Percentiles rank a stretch among this genome's conserved stretches.
Evolutionary conservation across 1,139 yeast genomes (phyloP).

Genomic region (Suhomyces anneliseae): DNA sequence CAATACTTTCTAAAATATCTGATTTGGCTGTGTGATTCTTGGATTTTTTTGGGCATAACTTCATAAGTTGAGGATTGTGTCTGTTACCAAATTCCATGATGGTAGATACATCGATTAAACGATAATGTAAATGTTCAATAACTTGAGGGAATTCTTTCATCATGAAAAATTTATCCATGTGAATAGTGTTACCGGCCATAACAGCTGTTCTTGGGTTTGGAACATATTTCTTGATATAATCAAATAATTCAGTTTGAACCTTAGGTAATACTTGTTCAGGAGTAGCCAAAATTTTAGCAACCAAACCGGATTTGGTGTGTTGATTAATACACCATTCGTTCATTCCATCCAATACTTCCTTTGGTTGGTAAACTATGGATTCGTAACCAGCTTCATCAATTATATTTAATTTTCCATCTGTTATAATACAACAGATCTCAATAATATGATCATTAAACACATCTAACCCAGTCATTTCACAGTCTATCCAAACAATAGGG

Average conservation of each 20-base stretch:
- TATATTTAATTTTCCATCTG: slow-evolving; percentile 74
- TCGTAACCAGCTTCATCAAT: slow-evolving; percentile 75
- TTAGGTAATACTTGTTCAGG: slow-evolving; percentile 50
- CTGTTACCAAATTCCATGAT: slow-evolving; percentile 77
- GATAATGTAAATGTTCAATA: slow-evolving; percentile 70
- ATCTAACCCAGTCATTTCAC: slow-evolving; percentile 89
- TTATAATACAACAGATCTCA: slow-evolving; percentile 87
- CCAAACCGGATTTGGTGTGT: slow-evolving; percentile 79
- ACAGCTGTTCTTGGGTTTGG: slow-evolving; percentile 58
- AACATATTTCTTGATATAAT: slow-evolving; percentile 58
- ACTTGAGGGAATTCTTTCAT: slow-evolving; percentile 78
- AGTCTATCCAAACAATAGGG: slow-evolving; percentile 77
- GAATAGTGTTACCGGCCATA: slow-evolving; percentile 89
- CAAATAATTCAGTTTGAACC: slow-evolving; percentile 65
- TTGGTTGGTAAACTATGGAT: slow-evolving; percentile 72
- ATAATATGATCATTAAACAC: slow-evolving; percentile 71
- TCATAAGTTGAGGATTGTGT: slow-evolving; percentile 66
- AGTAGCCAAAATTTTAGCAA: slow-evolving; percentile 62
- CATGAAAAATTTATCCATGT: slow-evolving; percentile 88
- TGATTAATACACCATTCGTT: slow-evolving; percentile 81
- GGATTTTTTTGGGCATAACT: slow-evolving; percentile 59
- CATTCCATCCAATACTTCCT: slow-evolving; percentile 68
- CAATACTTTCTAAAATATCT: slow-evolving; percentile 88
- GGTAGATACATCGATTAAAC: slow-evolving; percentile 86
- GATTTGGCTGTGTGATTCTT: slow-evolving; percentile 80